These are phyloP conservation scores for maize (Zea mays) DNA, from an alignment of 176 grass and related monocot genomes.

Conservation along the genomic window Zm-B73-REFERENCE-NAM-5.0 NC_050099.1:194608001-194608500, in stretches of 20 bases:
- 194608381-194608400: not conserved
- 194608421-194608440: not conserved
- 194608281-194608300: not conserved
- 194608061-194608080: constrained; percentile 30
- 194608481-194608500: too few species aligned
- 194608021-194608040: too few species aligned
- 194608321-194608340: not conserved
- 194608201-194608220: constrained; percentile 84
- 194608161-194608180: constrained; percentile 4
- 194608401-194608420: not conserved
- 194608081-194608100: constrained; percentile 30
- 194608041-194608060: not conserved
- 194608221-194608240: not conserved
- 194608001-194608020: not conserved
- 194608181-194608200: constrained; percentile 46
- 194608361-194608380: not conserved
- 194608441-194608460: too few species aligned
- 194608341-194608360: not conserved
- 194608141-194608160: constrained; percentile 25
- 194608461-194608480: not conserved
- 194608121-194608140: constrained; percentile 43
- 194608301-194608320: not conserved
- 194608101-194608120: constrained; percentile 12
- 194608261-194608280: not conserved
- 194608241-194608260: not conserved